Evolutionary conservation across 257 asterid species (phyloP), one percentile per base, ranked within the genome.

Genomic region (Henckelia pumila): DNA sequence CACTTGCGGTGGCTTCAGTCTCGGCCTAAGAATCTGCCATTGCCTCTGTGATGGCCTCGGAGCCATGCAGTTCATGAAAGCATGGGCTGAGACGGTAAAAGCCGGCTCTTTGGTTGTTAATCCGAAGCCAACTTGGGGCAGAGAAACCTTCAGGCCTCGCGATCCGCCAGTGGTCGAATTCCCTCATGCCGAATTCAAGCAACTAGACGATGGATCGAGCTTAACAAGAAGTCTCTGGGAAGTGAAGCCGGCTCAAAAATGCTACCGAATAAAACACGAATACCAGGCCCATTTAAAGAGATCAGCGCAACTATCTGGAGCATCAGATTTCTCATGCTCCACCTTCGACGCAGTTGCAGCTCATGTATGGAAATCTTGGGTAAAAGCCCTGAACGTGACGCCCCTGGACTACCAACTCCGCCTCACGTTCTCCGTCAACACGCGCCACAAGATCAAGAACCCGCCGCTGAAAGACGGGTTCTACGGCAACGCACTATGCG

Each of bases 41-140:
- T 89, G 98, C 64, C 86, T 92, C 32, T 92, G 96, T 64, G 98
- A 92, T 53, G 98, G 98, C 49, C 79, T 87, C 21, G 98, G 98
- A 19, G 98, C 95, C 10, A 89, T 92, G 96, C 96, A 92, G 72
- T 87, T 92, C 49, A 76, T 89, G 7, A 71, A 47, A 21, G 88
- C 98, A 7, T 92, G 98, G 98, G 95, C 98, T 17, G 71, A 80
- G 47, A 89, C 92, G 0, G 85, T 92, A 1, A 89, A 75, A 73
- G 16, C 74, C 3, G 91, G 93, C n/a, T 64, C 74, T 5, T 58
- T 89, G 76, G 81, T 77, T 1, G 35, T 65, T 14, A 73, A 71
- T 26, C 92, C 95, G 0, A 58, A 23, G 8, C 96, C 96, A 7
- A 76, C 94, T 57, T 92, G 98, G 98, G 95, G 84, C 50, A 67